A percentile compares a stretch with the other conserved stretches of the same genome.
phyloP scores from a whole-genome alignment of 2,329 filamentous ascomycete genomes.

The Lasiodiplodia hormozganensis region DNA sequence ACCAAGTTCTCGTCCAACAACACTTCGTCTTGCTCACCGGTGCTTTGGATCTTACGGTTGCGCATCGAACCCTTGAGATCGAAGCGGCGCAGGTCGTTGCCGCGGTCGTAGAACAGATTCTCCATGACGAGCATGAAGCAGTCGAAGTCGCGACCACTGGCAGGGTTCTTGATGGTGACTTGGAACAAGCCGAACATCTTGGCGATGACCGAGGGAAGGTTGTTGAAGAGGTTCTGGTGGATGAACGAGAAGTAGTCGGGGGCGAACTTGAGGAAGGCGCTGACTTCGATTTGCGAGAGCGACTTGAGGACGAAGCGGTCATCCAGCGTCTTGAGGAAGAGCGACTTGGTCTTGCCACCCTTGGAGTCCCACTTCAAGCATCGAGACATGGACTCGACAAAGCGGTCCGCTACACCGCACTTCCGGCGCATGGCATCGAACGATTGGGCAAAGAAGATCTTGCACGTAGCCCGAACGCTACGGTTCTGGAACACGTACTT shows the following conservation, averaged over 20 bases:
- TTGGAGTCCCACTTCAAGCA: conserved; percentile 99
- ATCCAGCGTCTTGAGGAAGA: conserved; percentile 96
- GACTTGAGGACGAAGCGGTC: conserved; percentile 94
- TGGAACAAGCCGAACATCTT: conserved; percentile 99
- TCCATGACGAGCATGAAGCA: conserved; percentile 96
- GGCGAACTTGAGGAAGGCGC: conserved; percentile 92
- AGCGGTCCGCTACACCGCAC: conserved; percentile 90
- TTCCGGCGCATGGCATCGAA: conserved; percentile 94
- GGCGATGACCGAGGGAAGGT: conserved; percentile 90
- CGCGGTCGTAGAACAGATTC: conserved; percentile 95
- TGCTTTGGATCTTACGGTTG: conserved; percentile 95
- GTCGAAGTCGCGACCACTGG: conserved; percentile 90
- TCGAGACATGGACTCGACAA: conserved; percentile 91
- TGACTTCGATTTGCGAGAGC: conserved; percentile 87
- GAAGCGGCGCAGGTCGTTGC: conserved; percentile 74
- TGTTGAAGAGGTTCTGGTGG: conserved; percentile 94
- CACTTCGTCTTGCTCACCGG: conserved; percentile 94
- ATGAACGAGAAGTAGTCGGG: conserved; percentile 98
- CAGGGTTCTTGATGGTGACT: conserved; percentile 93
- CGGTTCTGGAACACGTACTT: conserved; percentile 96
- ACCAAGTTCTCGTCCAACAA: conserved; percentile 98
- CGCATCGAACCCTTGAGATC: conserved; percentile 98
- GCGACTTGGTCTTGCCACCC: conserved; percentile 95
- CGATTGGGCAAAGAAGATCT: conserved; percentile 98
- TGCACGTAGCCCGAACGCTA: conserved; percentile 93